Evolutionary conservation across 257 asterid species (phyloP).

Genomic region (Jasminum sambac): DNA sequence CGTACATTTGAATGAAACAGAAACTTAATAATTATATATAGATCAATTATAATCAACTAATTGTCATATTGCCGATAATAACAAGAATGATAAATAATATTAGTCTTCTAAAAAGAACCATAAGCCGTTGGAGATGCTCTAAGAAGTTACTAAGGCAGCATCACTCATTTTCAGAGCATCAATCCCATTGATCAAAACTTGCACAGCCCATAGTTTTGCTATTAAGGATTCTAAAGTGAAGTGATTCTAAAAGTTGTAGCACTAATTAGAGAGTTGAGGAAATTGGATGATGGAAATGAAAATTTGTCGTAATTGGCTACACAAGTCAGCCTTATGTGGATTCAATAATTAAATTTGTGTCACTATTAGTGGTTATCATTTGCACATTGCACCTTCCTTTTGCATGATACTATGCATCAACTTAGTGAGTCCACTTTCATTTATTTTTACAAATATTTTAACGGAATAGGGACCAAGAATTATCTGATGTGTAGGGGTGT

Average conservation of each 20-base stretch:
- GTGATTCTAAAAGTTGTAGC: not conserved
- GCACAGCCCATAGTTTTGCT: not conserved
- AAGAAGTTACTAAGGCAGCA: too few relatives aligned
- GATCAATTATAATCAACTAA: too few relatives aligned
- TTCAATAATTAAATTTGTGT: slow-evolving; percentile 7
- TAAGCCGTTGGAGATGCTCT: too few relatives aligned
- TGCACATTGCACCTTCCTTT: not conserved
- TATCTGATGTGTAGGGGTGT: too few relatives aligned
- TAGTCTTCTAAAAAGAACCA: too few relatives aligned
- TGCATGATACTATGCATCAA: not conserved
- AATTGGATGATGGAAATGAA: not conserved
- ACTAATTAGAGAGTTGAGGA: not conserved
- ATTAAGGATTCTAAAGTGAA: not conserved
- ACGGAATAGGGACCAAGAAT: too few relatives aligned
- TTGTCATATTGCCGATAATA: too few relatives aligned
- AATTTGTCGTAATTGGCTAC: not conserved
- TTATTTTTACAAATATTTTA: too few relatives aligned
- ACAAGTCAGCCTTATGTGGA: not conserved
- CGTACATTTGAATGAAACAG: too few relatives aligned
- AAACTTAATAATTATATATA: too few relatives aligned
- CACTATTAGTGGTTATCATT: slow-evolving; percentile 1
- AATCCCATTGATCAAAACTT: not conserved
- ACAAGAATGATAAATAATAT: too few relatives aligned
- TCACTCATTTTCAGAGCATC: not conserved
- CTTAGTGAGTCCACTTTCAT: not conserved